phyloP scores from a whole-genome alignment of 371 early-diverging fungal species.

The Mucor piriformis region DNA sequence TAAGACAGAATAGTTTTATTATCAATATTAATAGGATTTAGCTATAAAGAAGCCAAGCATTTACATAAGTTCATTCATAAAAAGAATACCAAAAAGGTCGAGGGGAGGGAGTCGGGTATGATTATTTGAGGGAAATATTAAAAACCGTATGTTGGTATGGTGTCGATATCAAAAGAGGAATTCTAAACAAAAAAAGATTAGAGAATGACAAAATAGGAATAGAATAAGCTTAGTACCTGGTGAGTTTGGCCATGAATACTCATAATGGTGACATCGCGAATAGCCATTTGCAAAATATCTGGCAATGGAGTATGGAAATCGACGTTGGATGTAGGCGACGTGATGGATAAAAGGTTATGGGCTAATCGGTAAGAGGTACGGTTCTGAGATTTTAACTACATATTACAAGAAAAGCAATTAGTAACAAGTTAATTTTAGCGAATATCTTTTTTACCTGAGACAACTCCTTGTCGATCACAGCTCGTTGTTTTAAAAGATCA shows the following conservation, averaged over 20 bases:
- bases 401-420: background rate
- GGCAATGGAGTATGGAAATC: constrained; percentile 6
- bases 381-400: constrained; percentile 7
- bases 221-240: background rate
- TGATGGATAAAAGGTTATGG: background rate
- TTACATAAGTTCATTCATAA: background rate
- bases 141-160: constrained; percentile 3
- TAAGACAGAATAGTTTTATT: no score
- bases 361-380: constrained; percentile 12
- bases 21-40: no score
- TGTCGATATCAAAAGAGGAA: background rate
- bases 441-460: no score
- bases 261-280: constrained; percentile 11
- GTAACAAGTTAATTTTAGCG: no score
- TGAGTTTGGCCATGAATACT: constrained; percentile 10
- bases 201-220: no score
- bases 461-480: constrained; percentile 4
- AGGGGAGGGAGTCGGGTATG: background rate
- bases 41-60: no score
- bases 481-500: constrained; percentile 1
- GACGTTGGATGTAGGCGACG: constrained; percentile 2
- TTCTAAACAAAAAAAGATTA: background rate
- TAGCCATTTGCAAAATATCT: constrained; percentile 15
- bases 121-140: background rate
- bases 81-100: background rate